Conservation (phyloP, 164 flowering plant genomes). For the Protea cynaroides region DNA sequence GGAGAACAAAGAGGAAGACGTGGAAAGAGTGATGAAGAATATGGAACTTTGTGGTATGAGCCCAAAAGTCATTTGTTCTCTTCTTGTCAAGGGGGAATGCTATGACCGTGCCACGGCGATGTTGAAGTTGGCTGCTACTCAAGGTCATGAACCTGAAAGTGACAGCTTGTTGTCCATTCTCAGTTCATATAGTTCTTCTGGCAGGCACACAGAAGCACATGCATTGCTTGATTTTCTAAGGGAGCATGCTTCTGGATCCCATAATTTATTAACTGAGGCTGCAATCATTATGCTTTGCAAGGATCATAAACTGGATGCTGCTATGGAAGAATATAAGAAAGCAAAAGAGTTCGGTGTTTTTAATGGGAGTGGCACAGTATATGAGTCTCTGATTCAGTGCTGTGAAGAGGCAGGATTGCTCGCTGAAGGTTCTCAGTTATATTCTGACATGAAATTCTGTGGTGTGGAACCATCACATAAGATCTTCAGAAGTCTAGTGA, state of each 20-base stretch:
- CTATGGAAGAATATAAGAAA: slow-evolving; percentile 54
- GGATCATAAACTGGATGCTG: slow-evolving; percentile 45
- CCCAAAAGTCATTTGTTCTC: slow-evolving; percentile 43
- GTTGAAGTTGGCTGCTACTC: slow-evolving; percentile 45
- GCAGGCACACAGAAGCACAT: slow-evolving; percentile 52
- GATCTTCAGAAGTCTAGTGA: slow-evolving; percentile 40
- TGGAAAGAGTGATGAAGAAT: slow-evolving; percentile 51
- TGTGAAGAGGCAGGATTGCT: slow-evolving; percentile 49
- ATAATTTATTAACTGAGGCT: slow-evolving; percentile 47
- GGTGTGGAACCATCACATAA: slow-evolving; percentile 50
- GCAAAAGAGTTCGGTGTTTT: slow-evolving; percentile 20
- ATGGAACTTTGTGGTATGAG: slow-evolving; percentile 55
- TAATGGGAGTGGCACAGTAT: slow-evolving; percentile 42
- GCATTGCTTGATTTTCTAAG: slow-evolving; percentile 49
- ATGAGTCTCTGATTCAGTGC: slow-evolving; percentile 59
- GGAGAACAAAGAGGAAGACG: slow-evolving; percentile 42
- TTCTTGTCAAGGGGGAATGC: slow-evolving; percentile 70
- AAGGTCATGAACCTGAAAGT: slow-evolving; percentile 47
- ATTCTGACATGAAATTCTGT: slow-evolving; percentile 71
- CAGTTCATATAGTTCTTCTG: slow-evolving; percentile 58
- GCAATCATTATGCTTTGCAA: slow-evolving; percentile 54
- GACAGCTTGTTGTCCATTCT: slow-evolving; percentile 52
- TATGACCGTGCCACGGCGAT: slow-evolving; percentile 55
- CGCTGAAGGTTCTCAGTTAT: slow-evolving; percentile 72
- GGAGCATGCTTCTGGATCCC: slow-evolving; percentile 36